phyloP scores from a whole-genome alignment of 2,329 filamentous ascomycete genomes.

The Hymenotorrendiella dingleyae region DNA sequence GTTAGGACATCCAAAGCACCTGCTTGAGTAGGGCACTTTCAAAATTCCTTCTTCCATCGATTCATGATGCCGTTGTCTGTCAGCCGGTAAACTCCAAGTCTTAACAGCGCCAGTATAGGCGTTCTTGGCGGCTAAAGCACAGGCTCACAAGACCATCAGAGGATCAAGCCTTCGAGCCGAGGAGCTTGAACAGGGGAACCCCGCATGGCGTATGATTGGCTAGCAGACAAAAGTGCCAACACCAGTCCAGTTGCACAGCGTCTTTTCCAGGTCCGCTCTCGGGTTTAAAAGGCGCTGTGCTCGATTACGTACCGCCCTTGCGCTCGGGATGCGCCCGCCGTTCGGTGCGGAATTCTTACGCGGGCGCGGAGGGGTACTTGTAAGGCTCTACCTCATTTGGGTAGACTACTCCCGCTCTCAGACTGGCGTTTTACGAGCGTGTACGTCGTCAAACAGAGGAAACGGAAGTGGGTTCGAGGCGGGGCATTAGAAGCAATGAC shows the following conservation, averaged over 20 bases:
- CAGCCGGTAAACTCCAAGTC: constrained; percentile 6
- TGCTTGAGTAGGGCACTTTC: neutral
- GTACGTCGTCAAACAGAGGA: neutral
- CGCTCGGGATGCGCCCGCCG: too few relatives aligned
- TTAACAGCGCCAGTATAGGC: constrained; percentile 9
- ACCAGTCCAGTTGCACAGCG: neutral
- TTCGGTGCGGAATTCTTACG: too few relatives aligned
- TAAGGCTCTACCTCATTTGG: neutral
- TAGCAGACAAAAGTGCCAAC: constrained; percentile 4
- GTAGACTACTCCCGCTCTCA: neutral
- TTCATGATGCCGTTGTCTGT: neutral
- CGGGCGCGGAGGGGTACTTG: neutral
- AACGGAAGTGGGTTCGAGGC: neutral
- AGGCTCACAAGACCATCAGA: constrained; percentile 23
- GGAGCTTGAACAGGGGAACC: neutral
- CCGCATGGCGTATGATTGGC: constrained; percentile 5
- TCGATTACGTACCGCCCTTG: neutral
- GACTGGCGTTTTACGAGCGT: neutral
- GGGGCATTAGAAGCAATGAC: neutral
- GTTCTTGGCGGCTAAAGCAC: constrained; percentile 20
- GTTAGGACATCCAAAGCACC: neutral
- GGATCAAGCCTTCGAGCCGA: constrained; percentile 22
- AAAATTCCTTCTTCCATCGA: neutral
- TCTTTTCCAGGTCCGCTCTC: neutral
- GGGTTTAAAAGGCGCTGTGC: neutral